phyloP scores from a whole-genome alignment of 805 yeast genomes.

The Myxozyma sirexii region DNA sequence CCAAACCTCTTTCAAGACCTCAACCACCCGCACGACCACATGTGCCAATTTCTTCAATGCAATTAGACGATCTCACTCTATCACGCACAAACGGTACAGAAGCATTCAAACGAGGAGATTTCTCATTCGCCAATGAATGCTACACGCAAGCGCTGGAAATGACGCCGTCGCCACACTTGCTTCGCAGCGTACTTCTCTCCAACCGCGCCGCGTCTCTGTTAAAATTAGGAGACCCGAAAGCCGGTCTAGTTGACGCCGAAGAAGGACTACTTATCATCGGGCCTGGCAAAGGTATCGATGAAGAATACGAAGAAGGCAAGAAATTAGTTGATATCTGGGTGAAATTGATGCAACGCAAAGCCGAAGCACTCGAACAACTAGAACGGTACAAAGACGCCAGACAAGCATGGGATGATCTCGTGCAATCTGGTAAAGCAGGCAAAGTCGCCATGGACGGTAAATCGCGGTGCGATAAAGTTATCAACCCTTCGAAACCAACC shows the following conservation, averaged over 20 bases:
- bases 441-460: slow-evolving; percentile 75
- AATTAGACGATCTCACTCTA: slow-evolving; percentile 39
- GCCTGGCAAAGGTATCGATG: slow-evolving; percentile 46
- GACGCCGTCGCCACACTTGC: slow-evolving; percentile 66
- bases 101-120: slow-evolving; percentile 82
- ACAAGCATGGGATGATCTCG: slow-evolving; percentile 58
- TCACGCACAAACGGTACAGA: slow-evolving; percentile 54
- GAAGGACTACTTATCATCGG: slow-evolving; percentile 51
- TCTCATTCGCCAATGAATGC: slow-evolving; percentile 59
- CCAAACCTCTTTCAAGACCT: background rate
- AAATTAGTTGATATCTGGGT: slow-evolving; percentile 69
- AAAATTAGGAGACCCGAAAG: slow-evolving; percentile 70
- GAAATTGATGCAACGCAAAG: slow-evolving; percentile 68
- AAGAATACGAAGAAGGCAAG: slow-evolving; percentile 54
- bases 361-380: slow-evolving; percentile 80
- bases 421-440: slow-evolving; percentile 68
- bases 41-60: slow-evolving; percentile 39
- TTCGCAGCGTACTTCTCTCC: slow-evolving; percentile 68
- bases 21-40: slow-evolving; percentile 34
- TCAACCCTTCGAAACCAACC: slow-evolving; percentile 57
- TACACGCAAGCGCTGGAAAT: slow-evolving; percentile 60
- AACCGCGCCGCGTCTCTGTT: slow-evolving; percentile 70
- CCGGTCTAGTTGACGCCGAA: slow-evolving; percentile 52
- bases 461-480: slow-evolving; percentile 68
- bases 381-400: slow-evolving; percentile 73